Conservation (phyloP, 1,284 basidiomycete species). For the Fomes fomentarius region DNA sequence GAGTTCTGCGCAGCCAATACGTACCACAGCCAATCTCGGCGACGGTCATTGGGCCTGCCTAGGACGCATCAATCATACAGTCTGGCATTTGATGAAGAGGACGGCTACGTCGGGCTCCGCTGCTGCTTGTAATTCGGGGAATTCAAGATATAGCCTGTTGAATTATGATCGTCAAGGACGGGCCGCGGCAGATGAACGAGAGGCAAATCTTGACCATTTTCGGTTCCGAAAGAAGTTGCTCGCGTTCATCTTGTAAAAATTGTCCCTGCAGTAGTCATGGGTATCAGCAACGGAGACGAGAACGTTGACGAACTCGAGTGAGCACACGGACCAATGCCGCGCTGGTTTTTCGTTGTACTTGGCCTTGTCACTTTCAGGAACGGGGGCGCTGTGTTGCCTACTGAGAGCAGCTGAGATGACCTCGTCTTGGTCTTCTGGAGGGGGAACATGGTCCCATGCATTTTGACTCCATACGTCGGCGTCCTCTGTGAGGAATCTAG, state of each 20-base stretch:
- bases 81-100: not conserved
- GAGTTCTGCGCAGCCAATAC: conserved; percentile 22
- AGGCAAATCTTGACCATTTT: conserved; percentile 61
- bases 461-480: conserved; percentile 76
- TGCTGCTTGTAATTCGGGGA: conserved; percentile 80
- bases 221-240: conserved; percentile 91
- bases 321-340: conserved; percentile 59
- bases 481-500: conserved; percentile 65
- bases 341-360: conserved; percentile 80
- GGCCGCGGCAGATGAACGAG: not conserved
- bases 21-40: conserved; percentile 88
- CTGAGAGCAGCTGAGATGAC: conserved; percentile 69
- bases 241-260: conserved; percentile 86
- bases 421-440: conserved; percentile 77
- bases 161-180: not conserved
- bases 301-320: not conserved
- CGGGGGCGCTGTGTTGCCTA: conserved; percentile 69
- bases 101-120: conserved; percentile 63
- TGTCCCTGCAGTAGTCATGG: conserved; percentile 68
- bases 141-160: conserved; percentile 86
- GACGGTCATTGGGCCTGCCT: conserved; percentile 80
- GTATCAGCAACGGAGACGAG: conserved; percentile 13
- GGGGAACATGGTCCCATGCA: conserved; percentile 89
- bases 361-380: conserved; percentile 64
- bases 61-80: conserved; percentile 15